Percentiles rank a stretch among this genome's conserved stretches.
These are phyloP conservation scores for Rhynchospora tenuis DNA, from an alignment of 176 grass and related monocot genomes.

Conservation along the genomic window DNA sequence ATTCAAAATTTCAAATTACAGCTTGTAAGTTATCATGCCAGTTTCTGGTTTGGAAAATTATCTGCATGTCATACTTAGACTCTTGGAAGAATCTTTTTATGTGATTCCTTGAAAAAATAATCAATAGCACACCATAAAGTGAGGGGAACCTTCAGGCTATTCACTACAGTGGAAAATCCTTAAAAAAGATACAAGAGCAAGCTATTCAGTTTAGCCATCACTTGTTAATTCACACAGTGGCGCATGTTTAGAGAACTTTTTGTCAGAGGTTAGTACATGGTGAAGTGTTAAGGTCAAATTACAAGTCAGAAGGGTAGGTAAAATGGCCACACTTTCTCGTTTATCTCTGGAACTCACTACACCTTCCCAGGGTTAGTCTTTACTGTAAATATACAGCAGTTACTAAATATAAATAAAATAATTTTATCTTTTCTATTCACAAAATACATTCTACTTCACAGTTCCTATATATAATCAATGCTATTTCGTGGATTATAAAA, in stretches of 20 bases:
- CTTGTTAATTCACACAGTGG: neutral
- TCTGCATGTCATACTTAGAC: neutral
- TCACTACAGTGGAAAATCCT: neutral
- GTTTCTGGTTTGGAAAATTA: neutral
- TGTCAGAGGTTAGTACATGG: neutral
- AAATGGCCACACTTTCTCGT: neutral
- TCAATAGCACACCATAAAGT: neutral
- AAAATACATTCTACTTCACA: neutral
- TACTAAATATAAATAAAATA: neutral
- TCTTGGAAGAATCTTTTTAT: neutral
- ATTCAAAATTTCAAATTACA: conserved; percentile 2
- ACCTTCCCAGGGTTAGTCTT: neutral
- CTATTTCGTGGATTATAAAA: neutral
- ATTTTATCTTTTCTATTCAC: neutral
- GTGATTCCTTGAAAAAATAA: neutral
- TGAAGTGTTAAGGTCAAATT: neutral
- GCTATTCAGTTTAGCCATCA: neutral
- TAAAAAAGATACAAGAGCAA: neutral
- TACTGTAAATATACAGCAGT: neutral
- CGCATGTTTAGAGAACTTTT: neutral
- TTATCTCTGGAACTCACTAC: neutral
- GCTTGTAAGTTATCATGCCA: neutral
- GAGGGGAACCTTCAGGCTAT: neutral
- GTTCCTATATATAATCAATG: neutral
- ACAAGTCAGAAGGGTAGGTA: neutral